These are phyloP conservation scores for Exophiala calicioides DNA, from an alignment of 2,329 filamentous ascomycete species.

Conservation along the genomic window DNA sequence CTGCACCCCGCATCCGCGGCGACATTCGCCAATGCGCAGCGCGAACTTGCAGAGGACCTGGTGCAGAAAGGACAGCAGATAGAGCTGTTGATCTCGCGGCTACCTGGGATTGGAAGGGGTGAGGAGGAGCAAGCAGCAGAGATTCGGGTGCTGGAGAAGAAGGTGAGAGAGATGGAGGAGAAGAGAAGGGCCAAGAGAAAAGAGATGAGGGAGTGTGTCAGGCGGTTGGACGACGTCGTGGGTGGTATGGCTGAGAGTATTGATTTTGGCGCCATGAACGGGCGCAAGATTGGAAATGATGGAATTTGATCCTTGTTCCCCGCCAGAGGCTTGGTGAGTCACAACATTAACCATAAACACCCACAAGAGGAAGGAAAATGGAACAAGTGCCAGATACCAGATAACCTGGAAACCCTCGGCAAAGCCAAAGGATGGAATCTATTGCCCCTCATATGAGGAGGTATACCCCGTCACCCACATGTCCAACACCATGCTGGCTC, in stretches of 20 bases:
- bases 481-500: neutral
- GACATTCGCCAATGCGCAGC: constrained; percentile 46
- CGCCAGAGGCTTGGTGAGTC: no score
- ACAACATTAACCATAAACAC: no score
- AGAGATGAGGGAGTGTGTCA: constrained; percentile 45
- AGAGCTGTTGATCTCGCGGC: constrained; percentile 48
- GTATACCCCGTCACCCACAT: neutral
- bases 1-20: constrained; percentile 44
- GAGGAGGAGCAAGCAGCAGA: constrained; percentile 47
- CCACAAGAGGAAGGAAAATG: no score
- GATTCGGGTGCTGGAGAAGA: constrained; percentile 45
- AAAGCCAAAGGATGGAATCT: neutral
- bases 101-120: constrained; percentile 49
- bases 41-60: constrained; percentile 51
- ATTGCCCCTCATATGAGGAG: neutral
- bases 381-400: no score
- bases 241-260: constrained; percentile 30
- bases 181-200: constrained; percentile 43
- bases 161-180: constrained; percentile 47
- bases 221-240: constrained; percentile 43
- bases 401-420: no score
- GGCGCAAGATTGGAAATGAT: neutral
- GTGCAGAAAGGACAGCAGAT: constrained; percentile 55
- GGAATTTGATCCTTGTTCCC: no score
- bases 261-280: constrained; percentile 15